Base-by-base conservation (phyloP, 2,329 filamentous ascomycete species). In the Harringtonia lauricola region DNA sequence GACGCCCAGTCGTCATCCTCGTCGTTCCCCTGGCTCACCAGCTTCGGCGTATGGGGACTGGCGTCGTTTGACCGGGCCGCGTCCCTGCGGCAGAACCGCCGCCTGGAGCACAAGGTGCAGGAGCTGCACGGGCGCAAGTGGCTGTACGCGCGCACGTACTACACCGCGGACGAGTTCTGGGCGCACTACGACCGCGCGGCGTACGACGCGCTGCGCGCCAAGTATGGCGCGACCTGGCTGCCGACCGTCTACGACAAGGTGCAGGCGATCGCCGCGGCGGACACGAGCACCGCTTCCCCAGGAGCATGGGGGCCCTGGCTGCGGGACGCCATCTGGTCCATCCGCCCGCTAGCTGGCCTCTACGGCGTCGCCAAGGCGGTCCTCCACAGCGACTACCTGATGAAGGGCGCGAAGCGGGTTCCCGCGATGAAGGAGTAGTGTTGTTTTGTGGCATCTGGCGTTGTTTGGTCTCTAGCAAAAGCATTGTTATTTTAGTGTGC, bases 161-260 rank as follows among this genome's bases (percentile, higher is more conserved):
- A 83, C 57, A 74, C 69, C 3, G 73, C 81, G 55, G 68, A 74
- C 0, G 81, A 85, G 50, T 86, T 86, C 56, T 84, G 81, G 80
- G 57, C 64, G 10, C 67, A 74, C 42, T 85, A 83, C 48, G 72
- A 82, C 54, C 64, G 67, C 31, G 52, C 62, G 8, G 74, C 73
- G 54, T 83, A 85, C 48, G 72, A 82, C 36, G 57, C 55, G 3
- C 59, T 84, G 42, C 62, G 81, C 17, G 57, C 59, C 21, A 76
- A 72, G 54, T 85, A 83, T 53, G 60, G 65, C 5, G 81, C 81
- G 0, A 62, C 62, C 2, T 70, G 74, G 39, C 55, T 85, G 48
- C 79, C 78, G 1, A 78, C 64, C 26, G 78, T 84, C 2, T 83
- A 78, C 48, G 78, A 85, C 51, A 85, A 85, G 61, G 76, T 83